Conservation (phyloP, 2,329 filamentous ascomycete species). For the Aspergillus quadrilineatus region DNA sequence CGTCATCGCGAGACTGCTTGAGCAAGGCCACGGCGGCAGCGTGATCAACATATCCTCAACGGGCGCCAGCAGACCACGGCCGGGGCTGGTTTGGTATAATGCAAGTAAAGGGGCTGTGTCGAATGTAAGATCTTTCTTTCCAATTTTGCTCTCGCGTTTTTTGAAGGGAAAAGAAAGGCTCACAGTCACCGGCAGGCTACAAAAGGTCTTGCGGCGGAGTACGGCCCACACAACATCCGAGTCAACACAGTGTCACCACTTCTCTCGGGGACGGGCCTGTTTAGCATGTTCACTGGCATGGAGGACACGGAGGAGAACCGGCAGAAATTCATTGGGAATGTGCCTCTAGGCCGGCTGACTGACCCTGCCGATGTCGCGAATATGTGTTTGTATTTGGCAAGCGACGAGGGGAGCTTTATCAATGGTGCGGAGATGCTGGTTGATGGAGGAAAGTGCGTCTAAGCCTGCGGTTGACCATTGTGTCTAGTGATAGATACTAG, state of each 20-base stretch:
- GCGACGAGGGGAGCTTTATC: conserved; percentile 69
- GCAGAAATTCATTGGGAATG: conserved; percentile 44
- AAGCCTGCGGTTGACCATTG: neutral
- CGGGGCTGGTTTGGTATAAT: conserved; percentile 49
- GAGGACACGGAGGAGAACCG: conserved; percentile 47
- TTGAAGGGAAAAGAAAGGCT: neutral
- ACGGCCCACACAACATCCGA: conserved; percentile 68
- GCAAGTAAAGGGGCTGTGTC: conserved; percentile 46
- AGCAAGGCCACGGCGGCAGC: conserved; percentile 42
- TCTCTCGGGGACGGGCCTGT: conserved; percentile 65
- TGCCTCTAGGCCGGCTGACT: conserved; percentile 45
- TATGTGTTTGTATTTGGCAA: conserved; percentile 67
- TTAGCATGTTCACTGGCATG: conserved; percentile 46
- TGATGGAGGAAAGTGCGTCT: conserved; percentile 54
- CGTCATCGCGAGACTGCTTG: conserved; percentile 37
- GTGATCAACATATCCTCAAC: conserved; percentile 49
- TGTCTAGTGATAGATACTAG: neutral
- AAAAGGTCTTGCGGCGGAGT: conserved; percentile 70
- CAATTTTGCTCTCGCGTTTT: neutral
- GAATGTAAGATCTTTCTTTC: conserved; percentile 33
- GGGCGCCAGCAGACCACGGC: conserved; percentile 43
- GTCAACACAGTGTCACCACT: conserved; percentile 72
- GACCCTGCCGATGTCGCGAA: conserved; percentile 65
- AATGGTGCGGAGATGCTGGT: conserved; percentile 70
- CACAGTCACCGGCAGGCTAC: conserved; percentile 49